Evolutionary conservation across 441 rosid genomes (phyloP).

Genomic region (Gossypium davidsonii): DNA sequence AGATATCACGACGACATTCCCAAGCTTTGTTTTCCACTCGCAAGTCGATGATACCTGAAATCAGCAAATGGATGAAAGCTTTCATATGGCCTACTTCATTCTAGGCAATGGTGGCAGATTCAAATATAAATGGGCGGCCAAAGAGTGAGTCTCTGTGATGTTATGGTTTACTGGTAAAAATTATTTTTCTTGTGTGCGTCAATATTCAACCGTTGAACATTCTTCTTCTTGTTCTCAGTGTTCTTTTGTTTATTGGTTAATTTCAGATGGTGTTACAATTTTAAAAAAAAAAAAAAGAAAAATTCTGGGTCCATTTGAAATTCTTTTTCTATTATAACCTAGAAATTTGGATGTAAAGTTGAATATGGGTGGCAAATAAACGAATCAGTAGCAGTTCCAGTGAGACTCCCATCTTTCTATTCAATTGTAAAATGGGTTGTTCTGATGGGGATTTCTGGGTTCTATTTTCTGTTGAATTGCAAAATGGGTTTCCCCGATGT

Average conservation of each 20-base stretch:
- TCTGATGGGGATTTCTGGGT: too few species aligned
- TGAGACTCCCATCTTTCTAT: too few species aligned
- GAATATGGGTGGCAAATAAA: not conserved
- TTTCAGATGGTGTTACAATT: not conserved
- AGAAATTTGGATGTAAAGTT: not conserved
- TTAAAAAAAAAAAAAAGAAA: not conserved
- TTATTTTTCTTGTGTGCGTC: too few species aligned
- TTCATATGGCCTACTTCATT: not conserved
- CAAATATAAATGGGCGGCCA: not conserved
- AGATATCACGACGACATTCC: conserved; percentile 87
- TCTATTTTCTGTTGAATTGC: too few species aligned
- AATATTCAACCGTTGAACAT: not conserved
- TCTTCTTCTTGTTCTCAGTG: not conserved
- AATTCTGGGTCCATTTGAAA: not conserved
- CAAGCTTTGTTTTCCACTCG: conserved; percentile 88
- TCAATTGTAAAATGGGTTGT: too few species aligned
- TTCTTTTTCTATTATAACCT: not conserved
- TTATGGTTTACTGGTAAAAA: not conserved
- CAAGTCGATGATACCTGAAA: conserved; percentile 71
- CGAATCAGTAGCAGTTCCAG: not conserved
- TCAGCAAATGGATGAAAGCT: not conserved
- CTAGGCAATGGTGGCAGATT: not conserved
- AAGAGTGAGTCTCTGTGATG: not conserved
- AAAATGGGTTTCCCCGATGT: too few species aligned
- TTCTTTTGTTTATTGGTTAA: not conserved